phyloP scores from a whole-genome alignment of 768 basidiomycete genomes.

The Boletus tylopilopsis region DNA sequence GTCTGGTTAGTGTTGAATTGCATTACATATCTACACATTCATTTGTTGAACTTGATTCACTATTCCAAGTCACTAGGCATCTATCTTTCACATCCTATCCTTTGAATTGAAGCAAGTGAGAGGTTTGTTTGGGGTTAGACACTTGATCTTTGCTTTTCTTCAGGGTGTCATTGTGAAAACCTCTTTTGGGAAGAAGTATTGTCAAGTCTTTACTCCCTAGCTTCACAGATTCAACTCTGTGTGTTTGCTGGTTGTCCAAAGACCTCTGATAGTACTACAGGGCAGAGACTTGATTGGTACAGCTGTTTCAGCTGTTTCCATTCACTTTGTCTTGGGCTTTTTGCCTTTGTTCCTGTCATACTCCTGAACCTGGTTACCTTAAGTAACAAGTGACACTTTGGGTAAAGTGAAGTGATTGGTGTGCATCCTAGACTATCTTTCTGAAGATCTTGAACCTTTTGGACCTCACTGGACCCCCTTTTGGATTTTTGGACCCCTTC shows the following conservation, averaged over 20 bases:
- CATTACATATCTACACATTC: too few species aligned
- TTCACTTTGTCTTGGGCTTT: too few species aligned
- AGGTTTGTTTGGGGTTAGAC: too few species aligned
- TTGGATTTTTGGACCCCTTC: neutral
- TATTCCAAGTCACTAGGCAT: too few species aligned
- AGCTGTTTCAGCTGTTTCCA: neutral
- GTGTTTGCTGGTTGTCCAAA: slow-evolving; percentile 2
- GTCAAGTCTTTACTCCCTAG: slow-evolving; percentile 10
- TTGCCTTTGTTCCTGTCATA: slow-evolving; percentile 4
- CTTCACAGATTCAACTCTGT: slow-evolving; percentile 14
- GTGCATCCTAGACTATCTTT: neutral
- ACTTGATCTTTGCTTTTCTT: neutral
- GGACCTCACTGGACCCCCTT: neutral
- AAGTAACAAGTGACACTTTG: neutral
- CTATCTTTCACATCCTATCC: too few species aligned
- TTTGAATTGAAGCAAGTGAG: too few species aligned
- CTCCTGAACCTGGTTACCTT: neutral
- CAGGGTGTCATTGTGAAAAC: neutral
- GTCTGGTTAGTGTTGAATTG: too few species aligned
- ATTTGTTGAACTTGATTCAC: too few species aligned
- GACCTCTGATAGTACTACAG: slow-evolving; percentile 5
- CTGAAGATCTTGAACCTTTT: neutral
- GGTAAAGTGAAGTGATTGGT: neutral
- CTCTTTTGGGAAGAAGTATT: neutral
- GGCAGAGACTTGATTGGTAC: neutral